Evolutionary conservation across 352 stramenopile species (phyloP), one percentile per base, ranked within the genome.

Genomic region (Phytopythium mirpurense): DNA sequence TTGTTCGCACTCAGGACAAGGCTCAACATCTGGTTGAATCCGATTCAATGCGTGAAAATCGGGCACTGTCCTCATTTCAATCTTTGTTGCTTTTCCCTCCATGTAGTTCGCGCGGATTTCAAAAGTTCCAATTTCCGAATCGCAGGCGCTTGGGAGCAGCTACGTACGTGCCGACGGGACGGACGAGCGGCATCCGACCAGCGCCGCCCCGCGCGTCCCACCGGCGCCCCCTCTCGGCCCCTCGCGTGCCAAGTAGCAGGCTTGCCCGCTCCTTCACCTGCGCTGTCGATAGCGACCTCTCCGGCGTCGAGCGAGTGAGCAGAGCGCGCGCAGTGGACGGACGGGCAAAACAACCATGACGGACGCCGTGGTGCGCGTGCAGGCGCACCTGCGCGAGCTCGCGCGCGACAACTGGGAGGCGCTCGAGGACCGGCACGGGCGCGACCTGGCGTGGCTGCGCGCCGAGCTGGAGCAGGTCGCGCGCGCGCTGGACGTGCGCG

Each of bases 341-440:
- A n/a, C n/a, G n/a, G n/a, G n/a, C n/a, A n/a, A n/a, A n/a, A n/a
- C n/a, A n/a, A n/a, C n/a, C n/a, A n/a, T n/a, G n/a, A n/a, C n/a
- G n/a, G n/a, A 90, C 57, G 77, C 74, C 52, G 77, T 88, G 59
- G 63, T 78, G 56, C 75, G 71, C 62, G 71, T 87, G 53, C 75
- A 74, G 52, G 57, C 68, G 47, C 73, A 78, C 34, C 60, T 90
- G 42, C 74, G 79, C 52, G 60, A 65, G 29, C 53, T 85, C 21
- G 74, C 73, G 49, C 74, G 68, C 34, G 77, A 83, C 15, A 66
- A 86, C 51, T 84, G 78, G 59, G 51, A 53, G 27, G 60, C 43
- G 36, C 42, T 88, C 47, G 77, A 90, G 52, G 55, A 72, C 36
- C 37, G 56, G 10, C 73, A 87, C 32, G 68, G 57, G 29, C 31